Percentiles rank a stretch among this genome's conserved stretches.
Evolutionary conservation across 805 yeast species (phyloP).

Genomic region (Candida sphagnicola): DNA sequence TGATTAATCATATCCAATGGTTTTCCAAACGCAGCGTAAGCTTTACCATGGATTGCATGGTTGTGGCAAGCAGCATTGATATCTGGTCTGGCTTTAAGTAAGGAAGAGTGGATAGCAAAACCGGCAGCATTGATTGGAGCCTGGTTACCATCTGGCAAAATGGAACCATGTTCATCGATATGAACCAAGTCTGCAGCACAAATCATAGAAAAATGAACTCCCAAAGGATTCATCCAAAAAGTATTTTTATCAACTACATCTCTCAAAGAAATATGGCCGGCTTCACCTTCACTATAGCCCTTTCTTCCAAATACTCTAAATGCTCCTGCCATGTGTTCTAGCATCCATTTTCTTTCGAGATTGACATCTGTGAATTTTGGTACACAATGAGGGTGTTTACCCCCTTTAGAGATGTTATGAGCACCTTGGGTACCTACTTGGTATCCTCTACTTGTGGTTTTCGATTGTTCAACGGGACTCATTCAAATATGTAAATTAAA

Average conservation of each 20-base stretch:
- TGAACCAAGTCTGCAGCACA: constrained; percentile 37
- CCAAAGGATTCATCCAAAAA: constrained; percentile 86
- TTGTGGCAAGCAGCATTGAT: constrained; percentile 37
- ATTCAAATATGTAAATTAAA: neutral
- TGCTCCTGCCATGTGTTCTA: constrained; percentile 78
- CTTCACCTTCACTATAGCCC: constrained; percentile 70
- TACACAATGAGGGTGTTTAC: constrained; percentile 41
- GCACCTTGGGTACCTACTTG: constrained; percentile 43
- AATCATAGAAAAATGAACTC: constrained; percentile 54
- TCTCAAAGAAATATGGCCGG: constrained; percentile 60
- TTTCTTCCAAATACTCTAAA: constrained; percentile 77
- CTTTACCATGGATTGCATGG: constrained; percentile 36
- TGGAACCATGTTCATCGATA: constrained; percentile 29
- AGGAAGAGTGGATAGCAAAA: constrained; percentile 34
- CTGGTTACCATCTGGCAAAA: constrained; percentile 34
- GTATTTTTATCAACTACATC: constrained; percentile 68
- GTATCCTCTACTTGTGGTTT: constrained; percentile 37
- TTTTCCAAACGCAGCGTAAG: constrained; percentile 31
- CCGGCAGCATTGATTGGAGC: constrained; percentile 37
- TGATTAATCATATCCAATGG: constrained; percentile 71
- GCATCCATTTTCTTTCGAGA: constrained; percentile 49
- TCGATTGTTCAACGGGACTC: neutral
- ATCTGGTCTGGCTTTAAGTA: constrained; percentile 35
- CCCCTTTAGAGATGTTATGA: constrained; percentile 55
- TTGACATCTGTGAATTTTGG: constrained; percentile 48